Base-by-base conservation (phyloP, 176 grass and related monocot species). In the Avena atlantica region DNA sequence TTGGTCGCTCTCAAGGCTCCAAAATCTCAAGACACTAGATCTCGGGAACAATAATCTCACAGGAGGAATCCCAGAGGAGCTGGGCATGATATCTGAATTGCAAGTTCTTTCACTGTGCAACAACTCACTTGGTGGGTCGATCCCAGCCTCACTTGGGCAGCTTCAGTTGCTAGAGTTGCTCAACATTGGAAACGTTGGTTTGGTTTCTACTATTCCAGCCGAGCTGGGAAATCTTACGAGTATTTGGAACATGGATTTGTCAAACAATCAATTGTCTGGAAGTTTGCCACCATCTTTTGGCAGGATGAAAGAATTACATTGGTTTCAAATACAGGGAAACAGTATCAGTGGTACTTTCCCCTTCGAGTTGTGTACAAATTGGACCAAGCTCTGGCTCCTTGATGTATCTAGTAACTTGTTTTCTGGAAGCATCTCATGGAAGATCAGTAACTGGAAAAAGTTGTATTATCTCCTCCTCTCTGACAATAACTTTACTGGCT, bases 331-430 rank as follows among this genome's bases (percentile, higher is more conserved):
- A 70, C 3, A 5, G 3, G 14, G 14, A 3, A 76, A 53, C 49
- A 29, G 15, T 53, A 27, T 76, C 3, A 36, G 17, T 20, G 83
- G 92, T 3, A 80, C 57, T 73, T 89, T 94, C 4, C 56, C 67
- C 0, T 34, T 20, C 3, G 50, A 81, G 12, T 29, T 57, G 45
- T 89, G 91, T 44, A 77, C 36, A 55, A 89, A 79, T 50, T 94
- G 75, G 89, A 84, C 83, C 0, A 42, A 85, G 2, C 86, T 94
- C 11, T 6, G 49, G 29, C 2, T 53, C 1, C 87, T 91, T 42
- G 44, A 94, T 78, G 14, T 87, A 14, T 29, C 70, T 10, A 36
- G 81, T 6, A 93, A 91, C 47, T 56, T 2, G 2, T 68, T 94
- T 37, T 10, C n/a, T 5, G 86, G 89, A 40, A 19, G 29, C 61